Percentiles rank a stretch among this genome's conserved stretches.
phyloP scores from a whole-genome alignment of 139 green algal species.

The Tetratostichococcus sp. region DNA sequence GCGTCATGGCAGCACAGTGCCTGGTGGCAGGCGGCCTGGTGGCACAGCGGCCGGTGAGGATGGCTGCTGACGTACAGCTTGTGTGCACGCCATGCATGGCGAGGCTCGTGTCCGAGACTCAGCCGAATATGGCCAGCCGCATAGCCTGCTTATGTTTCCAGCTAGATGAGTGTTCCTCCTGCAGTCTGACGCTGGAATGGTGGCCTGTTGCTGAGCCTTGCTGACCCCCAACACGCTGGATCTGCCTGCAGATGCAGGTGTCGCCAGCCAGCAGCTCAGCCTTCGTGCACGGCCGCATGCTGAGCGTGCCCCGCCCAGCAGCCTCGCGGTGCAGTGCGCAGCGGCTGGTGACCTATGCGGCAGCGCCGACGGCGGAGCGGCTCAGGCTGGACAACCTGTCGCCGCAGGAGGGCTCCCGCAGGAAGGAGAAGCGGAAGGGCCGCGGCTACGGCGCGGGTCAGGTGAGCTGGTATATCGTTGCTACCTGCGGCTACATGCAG shows the following conservation, averaged over 20 bases:
- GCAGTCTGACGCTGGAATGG: too few relatives aligned
- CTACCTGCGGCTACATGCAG: too few relatives aligned
- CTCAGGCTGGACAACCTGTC: slow-evolving; percentile 87
- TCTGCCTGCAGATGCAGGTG: not conserved
- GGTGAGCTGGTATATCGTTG: slow-evolving; percentile 30
- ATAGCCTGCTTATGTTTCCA: too few relatives aligned
- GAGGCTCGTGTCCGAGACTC: too few relatives aligned
- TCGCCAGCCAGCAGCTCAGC: not conserved
- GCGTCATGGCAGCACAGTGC: not conserved
- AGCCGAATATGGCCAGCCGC: too few relatives aligned
- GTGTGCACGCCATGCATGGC: too few relatives aligned
- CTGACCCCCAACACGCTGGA: too few relatives aligned
- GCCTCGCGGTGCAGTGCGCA: slow-evolving; percentile 3
- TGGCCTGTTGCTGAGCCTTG: too few relatives aligned
- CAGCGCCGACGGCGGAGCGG: slow-evolving; percentile 40
- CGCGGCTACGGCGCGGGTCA: slow-evolving; percentile 89
- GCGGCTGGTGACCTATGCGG: not conserved
- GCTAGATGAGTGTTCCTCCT: too few relatives aligned
- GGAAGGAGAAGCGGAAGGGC: slow-evolving; percentile 81
- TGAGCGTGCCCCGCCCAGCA: not conserved
- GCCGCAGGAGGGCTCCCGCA: slow-evolving; percentile 74
- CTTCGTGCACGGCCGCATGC: not conserved
- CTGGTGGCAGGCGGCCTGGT: not conserved
- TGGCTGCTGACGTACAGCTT: not conserved
- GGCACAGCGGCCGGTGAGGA: not conserved